Percentiles rank a stretch among this genome's conserved stretches.
phyloP scores from a whole-genome alignment of 768 basidiomycete species.

The Myochromella boudieri region DNA sequence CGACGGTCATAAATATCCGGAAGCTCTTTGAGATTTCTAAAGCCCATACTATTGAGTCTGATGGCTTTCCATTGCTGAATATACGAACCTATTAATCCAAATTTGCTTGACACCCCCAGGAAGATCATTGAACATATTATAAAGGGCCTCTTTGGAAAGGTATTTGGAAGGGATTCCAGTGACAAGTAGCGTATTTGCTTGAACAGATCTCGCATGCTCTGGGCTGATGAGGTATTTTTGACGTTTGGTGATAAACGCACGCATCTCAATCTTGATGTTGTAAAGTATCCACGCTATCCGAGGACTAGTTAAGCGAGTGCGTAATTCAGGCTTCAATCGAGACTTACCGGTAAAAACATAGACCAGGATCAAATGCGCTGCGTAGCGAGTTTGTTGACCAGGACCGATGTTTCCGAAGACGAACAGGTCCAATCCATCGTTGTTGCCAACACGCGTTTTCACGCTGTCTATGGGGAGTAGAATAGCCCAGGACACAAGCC shows the following conservation, averaged over 20 bases:
- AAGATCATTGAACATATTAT: constrained; percentile 70
- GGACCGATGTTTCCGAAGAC: constrained; percentile 77
- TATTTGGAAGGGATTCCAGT: constrained; percentile 84
- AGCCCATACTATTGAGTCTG: not conserved
- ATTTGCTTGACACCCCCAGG: constrained; percentile 90
- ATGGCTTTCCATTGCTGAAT: not conserved
- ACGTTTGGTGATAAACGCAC: constrained; percentile 73
- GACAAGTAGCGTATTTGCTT: constrained; percentile 88
- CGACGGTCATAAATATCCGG: constrained; percentile 82
- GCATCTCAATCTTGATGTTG: constrained; percentile 80
- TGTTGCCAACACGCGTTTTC: constrained; percentile 42
- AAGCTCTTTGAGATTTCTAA: constrained; percentile 80
- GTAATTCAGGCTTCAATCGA: not conserved
- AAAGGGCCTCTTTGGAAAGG: constrained; percentile 68
- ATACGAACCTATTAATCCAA: constrained; percentile 81
- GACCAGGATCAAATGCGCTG: constrained; percentile 75
- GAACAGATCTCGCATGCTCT: constrained; percentile 71
- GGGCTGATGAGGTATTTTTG: constrained; percentile 81
- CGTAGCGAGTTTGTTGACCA: constrained; percentile 56
- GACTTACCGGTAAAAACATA: constrained; percentile 77
- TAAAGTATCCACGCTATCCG: constrained; percentile 79
- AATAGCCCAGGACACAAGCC: constrained; percentile 85
- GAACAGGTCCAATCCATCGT: constrained; percentile 64
- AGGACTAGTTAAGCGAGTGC: not conserved
- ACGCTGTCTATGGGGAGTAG: constrained; percentile 75